These are phyloP conservation scores for Leishmania gerbilli DNA, from an alignment of 208 protist genomes.

Conservation along the genomic window DNA sequence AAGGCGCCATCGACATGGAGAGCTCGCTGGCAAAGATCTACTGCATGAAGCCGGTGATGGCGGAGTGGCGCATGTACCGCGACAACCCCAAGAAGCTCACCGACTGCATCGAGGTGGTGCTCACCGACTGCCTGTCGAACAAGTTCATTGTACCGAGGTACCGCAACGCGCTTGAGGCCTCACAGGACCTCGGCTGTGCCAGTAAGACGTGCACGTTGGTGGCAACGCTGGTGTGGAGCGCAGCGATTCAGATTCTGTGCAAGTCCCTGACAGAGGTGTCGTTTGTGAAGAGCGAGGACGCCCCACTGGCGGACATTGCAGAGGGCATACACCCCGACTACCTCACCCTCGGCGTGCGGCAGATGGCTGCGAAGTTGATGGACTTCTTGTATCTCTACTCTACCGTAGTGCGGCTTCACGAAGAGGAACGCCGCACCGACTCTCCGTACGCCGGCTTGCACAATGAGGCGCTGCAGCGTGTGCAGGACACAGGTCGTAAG, in stretches of 20 bases:
- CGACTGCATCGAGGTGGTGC: slow-evolving; percentile 44
- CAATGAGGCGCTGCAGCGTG: slow-evolving; percentile 34
- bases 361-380: slow-evolving; percentile 74
- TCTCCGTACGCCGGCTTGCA: slow-evolving; percentile 47
- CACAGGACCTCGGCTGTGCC: slow-evolving; percentile 34
- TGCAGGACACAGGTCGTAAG: slow-evolving; percentile 55
- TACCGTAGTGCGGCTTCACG: slow-evolving; percentile 61
- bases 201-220: slow-evolving; percentile 45
- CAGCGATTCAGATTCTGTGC: slow-evolving; percentile 67
- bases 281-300: slow-evolving; percentile 64
- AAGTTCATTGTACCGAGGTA: slow-evolving; percentile 80
- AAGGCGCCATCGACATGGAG: slow-evolving; percentile 60
- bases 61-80: slow-evolving; percentile 72
- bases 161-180: slow-evolving; percentile 63
- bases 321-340: slow-evolving; percentile 79
- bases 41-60: slow-evolving; percentile 65
- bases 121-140: slow-evolving; percentile 67
- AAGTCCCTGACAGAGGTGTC: slow-evolving; percentile 78
- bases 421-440: slow-evolving; percentile 42
- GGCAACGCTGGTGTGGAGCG: slow-evolving; percentile 64
- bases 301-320: slow-evolving; percentile 63
- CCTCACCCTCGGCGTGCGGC: slow-evolving; percentile 66
- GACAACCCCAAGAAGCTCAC: slow-evolving; percentile 47
- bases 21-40: slow-evolving; percentile 44
- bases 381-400: slow-evolving; percentile 80